phyloP scores from a whole-genome alignment of 148 eudicot genomes.

The Rhododendron griersonianum region DNA sequence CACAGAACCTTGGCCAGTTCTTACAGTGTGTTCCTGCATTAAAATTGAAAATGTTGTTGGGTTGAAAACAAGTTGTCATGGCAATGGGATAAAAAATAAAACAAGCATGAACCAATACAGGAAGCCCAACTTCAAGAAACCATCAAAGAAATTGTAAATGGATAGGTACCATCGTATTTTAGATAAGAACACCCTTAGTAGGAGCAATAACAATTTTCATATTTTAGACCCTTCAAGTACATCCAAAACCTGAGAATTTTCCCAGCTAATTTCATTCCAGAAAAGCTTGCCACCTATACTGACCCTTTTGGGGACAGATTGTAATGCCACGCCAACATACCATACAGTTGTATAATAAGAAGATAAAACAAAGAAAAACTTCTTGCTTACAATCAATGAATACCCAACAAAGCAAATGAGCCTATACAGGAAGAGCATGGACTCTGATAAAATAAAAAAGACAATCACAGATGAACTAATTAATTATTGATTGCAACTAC shows the following conservation, averaged over 20 bases:
- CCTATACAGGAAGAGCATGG: conserved; percentile 12
- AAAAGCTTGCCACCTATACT: conserved; percentile 34
- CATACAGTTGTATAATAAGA: not conserved
- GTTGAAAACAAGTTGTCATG: not conserved
- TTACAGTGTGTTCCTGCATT: conserved; percentile 78
- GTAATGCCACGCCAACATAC: conserved; percentile 14
- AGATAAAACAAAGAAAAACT: conserved; percentile 14
- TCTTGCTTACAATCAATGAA: conserved; percentile 12
- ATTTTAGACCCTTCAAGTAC: conserved; percentile 18
- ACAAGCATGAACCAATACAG: not conserved
- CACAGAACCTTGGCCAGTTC: conserved; percentile 69
- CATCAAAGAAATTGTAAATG: not conserved
- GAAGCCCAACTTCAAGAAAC: not conserved
- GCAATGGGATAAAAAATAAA: not conserved
- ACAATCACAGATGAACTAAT: not conserved
- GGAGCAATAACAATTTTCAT: not conserved
- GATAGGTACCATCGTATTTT: not conserved
- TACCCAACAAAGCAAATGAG: not conserved
- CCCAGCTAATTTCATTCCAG: conserved; percentile 25
- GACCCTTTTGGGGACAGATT: conserved; percentile 21
- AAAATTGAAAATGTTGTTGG: not conserved
- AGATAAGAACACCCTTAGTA: not conserved
- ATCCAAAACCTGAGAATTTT: not conserved
- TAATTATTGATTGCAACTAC: conserved; percentile 18
- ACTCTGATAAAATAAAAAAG: conserved; percentile 4